Evolutionary conservation across 108 stramenopile species (phyloP).

Genomic region (Cyclotella cryptica): DNA sequence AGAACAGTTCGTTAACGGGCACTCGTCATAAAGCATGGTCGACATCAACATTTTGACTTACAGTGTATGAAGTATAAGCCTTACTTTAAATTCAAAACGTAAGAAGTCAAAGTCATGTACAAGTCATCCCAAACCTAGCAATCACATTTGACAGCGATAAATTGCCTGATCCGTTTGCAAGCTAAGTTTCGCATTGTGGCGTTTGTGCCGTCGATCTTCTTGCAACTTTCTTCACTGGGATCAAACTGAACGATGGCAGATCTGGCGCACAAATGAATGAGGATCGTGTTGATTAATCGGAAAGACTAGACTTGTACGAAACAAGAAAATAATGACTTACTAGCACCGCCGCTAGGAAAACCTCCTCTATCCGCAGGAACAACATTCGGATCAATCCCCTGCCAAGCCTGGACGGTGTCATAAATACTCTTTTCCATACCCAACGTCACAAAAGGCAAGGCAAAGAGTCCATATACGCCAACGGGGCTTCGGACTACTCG

Average conservation of each 20-base stretch:
- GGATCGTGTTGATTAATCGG: background rate
- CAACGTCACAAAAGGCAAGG: conserved; percentile 79
- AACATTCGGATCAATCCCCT: conserved; percentile 85
- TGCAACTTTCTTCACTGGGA: conserved; percentile 67
- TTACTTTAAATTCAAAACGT: too few species aligned
- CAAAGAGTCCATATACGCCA: conserved; percentile 85
- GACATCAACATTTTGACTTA: too few species aligned
- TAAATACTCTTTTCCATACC: conserved; percentile 90
- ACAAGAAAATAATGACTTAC: background rate
- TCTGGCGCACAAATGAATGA: background rate
- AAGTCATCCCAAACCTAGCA: too few species aligned
- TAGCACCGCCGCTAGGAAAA: conserved; percentile 83
- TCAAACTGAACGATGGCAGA: conserved; percentile 82
- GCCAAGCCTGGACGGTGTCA: conserved; percentile 83
- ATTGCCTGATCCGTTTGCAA: background rate
- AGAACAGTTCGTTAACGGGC: too few species aligned
- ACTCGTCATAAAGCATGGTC: too few species aligned
- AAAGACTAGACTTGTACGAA: background rate
- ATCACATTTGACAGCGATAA: background rate
- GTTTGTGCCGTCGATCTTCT: conserved; percentile 30
- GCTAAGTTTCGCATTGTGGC: conserved; percentile 3
- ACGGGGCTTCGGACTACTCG: conserved; percentile 73
- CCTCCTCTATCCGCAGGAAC: conserved; percentile 78
- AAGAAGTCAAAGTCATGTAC: too few species aligned
- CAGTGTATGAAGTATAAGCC: too few species aligned